A percentile compares a stretch with the other conserved stretches of the same genome.
These are phyloP conservation scores for Pochonia chlamydosporia DNA, from an alignment of 2,329 filamentous ascomycete species.

Conservation along the genomic window DNA sequence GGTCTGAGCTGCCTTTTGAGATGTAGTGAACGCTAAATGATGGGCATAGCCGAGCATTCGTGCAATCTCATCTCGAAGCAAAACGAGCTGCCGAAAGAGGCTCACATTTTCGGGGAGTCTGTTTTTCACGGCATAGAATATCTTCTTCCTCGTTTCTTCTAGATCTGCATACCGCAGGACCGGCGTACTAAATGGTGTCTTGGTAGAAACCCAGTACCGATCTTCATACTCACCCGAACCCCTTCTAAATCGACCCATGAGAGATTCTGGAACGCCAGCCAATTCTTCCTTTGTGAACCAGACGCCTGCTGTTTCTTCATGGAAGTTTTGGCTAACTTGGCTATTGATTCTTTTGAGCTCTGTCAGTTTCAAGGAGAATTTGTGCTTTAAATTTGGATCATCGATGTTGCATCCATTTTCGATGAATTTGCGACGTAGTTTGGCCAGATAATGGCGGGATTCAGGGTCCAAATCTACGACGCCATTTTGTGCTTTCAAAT, in stretches of 20 bases:
- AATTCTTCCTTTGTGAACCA: constrained; percentile 66
- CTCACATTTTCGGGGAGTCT: neutral
- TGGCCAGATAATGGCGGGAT: constrained; percentile 60
- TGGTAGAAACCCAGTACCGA: constrained; percentile 28
- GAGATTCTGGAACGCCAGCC: constrained; percentile 65
- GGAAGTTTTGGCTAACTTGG: constrained; percentile 67
- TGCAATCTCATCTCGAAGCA: neutral
- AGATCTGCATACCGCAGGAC: neutral
- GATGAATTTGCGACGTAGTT: constrained; percentile 66
- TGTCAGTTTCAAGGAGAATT: constrained; percentile 35
- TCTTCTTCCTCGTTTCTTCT: neutral
- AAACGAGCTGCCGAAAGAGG: neutral
- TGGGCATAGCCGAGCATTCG: neutral
- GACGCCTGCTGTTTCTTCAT: constrained; percentile 66
- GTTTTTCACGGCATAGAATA: neutral
- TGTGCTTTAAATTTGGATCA: constrained; percentile 50
- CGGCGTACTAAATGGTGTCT: neutral
- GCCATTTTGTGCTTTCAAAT: constrained; percentile 35
- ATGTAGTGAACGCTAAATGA: neutral
- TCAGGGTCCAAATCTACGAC: constrained; percentile 48
- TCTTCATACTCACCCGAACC: constrained; percentile 61
- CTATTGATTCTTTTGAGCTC: constrained; percentile 62
- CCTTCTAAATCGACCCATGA: constrained; percentile 56
- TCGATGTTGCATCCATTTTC: constrained; percentile 65
- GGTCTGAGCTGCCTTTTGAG: neutral